Base-by-base conservation (phyloP, 2,329 filamentous ascomycete genomes). In the Cladorrhinum sp. region DNA sequence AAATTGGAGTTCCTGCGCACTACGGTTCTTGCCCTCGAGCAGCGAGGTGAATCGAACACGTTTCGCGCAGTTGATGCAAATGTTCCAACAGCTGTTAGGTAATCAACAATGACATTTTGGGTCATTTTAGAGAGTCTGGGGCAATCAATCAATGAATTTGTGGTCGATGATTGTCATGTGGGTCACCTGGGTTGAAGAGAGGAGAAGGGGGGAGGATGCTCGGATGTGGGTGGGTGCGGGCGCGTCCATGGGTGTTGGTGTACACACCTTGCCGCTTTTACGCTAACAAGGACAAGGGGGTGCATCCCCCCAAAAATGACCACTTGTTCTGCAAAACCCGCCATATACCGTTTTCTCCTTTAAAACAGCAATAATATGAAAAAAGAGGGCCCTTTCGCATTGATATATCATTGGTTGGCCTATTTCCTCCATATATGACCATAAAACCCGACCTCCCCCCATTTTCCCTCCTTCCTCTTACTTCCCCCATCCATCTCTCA, bases 381-480 rank as follows among this genome's bases (percentile, higher is more conserved):
- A 26, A 39, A 56, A 21, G 42, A 46, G 54, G 5, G n/a, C 36
- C 20, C 36, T 46, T 48, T 20, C 21, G 21, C n/a, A 5, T 23
- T 10, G 10, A 3, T 16, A 48, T 56, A 8, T 48, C 54, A 56
- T 56, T 56, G 54, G 54, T 28, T 26, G 36, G 39, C 23, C 23
- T 51, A 2, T 26, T 51, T 28, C 21, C 18, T 26, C 21, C 12
- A 24, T 56, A 42, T 46, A 33, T 24, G 21, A 14, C 21, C 39
- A 48, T 56, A 56, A 56, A 56, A 16, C 54, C 54, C 36, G 54
- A 48, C 54, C 54, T 30, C 21, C 23, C 54, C n/a, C 52, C 23
- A 42, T 46, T 56, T 48, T 56, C 23, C 18, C 54, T 24, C 54
- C 54, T 16, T 16, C 3, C 23, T 9, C 52, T 14, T 28, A 24